Conservation (phyloP, 805 yeast genomes). For the Metschnikowia corniflorae region DNA sequence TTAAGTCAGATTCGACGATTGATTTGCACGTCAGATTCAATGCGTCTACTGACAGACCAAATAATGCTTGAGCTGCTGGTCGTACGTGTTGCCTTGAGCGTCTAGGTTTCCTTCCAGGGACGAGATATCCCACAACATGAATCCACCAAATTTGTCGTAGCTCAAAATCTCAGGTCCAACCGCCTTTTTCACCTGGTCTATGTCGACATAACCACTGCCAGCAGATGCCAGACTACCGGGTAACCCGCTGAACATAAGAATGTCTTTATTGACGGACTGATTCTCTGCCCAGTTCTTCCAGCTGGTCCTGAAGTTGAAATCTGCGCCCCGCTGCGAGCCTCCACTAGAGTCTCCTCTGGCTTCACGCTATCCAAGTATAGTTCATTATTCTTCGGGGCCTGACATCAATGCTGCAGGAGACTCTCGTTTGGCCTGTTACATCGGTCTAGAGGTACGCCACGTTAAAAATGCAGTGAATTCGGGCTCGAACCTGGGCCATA, state of each 20-base stretch:
- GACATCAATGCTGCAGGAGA: too few relatives aligned
- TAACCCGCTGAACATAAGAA: conserved; percentile 70
- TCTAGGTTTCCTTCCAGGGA: conserved; percentile 47
- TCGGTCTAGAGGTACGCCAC: too few relatives aligned
- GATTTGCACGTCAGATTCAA: too few relatives aligned
- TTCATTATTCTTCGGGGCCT: too few relatives aligned
- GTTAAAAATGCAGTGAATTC: too few relatives aligned
- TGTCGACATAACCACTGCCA: conserved; percentile 47
- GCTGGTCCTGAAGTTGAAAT: conserved; percentile 57
- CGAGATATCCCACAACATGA: conserved; percentile 84
- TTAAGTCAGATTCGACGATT: too few relatives aligned
- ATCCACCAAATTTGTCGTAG: conserved; percentile 52
- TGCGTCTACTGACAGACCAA: too few relatives aligned
- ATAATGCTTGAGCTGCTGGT: conserved; percentile 9
- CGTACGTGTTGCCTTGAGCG: conserved; percentile 8
- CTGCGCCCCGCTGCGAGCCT: too few relatives aligned
- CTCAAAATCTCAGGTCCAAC: conserved; percentile 9
- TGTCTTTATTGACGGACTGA: conserved; percentile 61
- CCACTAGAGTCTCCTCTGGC: too few relatives aligned
- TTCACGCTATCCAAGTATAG: too few relatives aligned
- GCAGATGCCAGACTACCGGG: conserved; percentile 55
- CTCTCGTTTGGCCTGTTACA: too few relatives aligned
- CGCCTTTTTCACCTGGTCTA: conserved; percentile 18
- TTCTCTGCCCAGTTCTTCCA: conserved; percentile 65
- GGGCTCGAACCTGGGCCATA: too few relatives aligned